phyloP scores from a whole-genome alignment of 2,329 filamentous ascomycete genomes.

The Penicillium fuscoglaucum region DNA sequence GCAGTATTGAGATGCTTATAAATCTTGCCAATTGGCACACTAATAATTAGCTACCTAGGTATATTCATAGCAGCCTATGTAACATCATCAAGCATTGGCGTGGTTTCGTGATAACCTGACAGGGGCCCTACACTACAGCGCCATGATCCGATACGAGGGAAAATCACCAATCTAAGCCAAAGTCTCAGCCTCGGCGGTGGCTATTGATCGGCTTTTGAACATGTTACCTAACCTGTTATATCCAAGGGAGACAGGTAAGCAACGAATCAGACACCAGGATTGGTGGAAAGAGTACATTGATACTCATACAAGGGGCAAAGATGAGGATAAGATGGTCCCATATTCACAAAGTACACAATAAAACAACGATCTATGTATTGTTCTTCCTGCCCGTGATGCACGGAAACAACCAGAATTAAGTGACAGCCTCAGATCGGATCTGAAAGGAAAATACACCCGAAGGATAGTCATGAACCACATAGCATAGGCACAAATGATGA shows the following conservation, averaged over 20 bases:
- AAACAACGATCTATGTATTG: neutral
- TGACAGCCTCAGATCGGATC: neutral
- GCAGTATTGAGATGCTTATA: neutral
- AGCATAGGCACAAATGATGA: neutral
- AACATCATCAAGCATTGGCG: neutral
- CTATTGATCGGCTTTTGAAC: constrained; percentile 6
- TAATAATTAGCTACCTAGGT: too few species aligned
- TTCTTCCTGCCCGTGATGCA: neutral
- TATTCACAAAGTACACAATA: neutral
- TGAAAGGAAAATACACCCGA: neutral
- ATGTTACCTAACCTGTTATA: constrained; percentile 4
- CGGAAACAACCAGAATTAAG: neutral
- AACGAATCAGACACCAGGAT: neutral
- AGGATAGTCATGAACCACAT: neutral
- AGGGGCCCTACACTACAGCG: neutral
- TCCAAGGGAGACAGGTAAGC: neutral
- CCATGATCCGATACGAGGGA: constrained; percentile 25
- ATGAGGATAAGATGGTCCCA: neutral
- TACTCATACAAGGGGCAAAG: neutral
- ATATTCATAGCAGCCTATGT: neutral
- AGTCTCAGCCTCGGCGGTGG: constrained; percentile 7
- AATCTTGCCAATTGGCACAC: neutral
- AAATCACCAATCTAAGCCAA: constrained; percentile 13
- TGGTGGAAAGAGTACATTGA: neutral
- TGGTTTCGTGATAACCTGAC: neutral